phyloP scores from a whole-genome alignment of 2,329 filamentous ascomycete genomes.

The Orbilia oligospora region DNA sequence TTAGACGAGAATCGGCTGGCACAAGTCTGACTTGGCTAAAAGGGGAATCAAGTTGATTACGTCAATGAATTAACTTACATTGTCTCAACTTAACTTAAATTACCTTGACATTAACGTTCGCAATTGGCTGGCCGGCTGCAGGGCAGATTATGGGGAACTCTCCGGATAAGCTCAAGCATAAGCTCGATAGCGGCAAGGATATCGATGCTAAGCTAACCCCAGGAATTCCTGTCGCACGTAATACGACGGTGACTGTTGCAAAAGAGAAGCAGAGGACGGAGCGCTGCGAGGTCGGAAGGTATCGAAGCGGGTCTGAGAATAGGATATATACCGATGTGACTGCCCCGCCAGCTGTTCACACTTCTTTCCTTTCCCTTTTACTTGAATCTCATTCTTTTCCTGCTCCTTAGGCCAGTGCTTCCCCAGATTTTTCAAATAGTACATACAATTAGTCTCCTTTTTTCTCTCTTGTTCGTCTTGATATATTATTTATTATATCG shows the following conservation, averaged over 20 bases:
- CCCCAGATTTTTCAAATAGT: neutral
- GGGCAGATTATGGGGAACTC: conserved; percentile 27
- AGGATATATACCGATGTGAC: conserved; percentile 56
- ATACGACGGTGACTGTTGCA: neutral
- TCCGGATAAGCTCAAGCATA: conserved; percentile 52
- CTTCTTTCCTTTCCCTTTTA: conserved; percentile 42
- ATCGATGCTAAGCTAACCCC: conserved; percentile 23
- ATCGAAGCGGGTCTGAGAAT: conserved; percentile 23
- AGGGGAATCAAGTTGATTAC: too few species aligned
- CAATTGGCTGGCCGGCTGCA: conserved; percentile 12
- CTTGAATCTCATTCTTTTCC: conserved; percentile 41
- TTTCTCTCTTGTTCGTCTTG: neutral
- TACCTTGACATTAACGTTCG: too few species aligned
- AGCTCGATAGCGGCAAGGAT: conserved; percentile 37
- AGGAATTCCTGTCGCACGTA: conserved; percentile 17
- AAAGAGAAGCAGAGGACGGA: conserved; percentile 18
- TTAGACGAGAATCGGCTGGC: conserved; percentile 23
- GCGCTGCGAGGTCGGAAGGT: conserved; percentile 27
- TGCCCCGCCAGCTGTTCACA: conserved; percentile 34
- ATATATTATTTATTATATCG: neutral
- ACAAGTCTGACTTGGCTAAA: too few species aligned
- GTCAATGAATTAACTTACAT: too few species aligned
- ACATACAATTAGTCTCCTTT: neutral
- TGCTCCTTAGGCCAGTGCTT: conserved; percentile 24
- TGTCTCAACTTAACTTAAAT: too few species aligned